Evolutionary conservation across 768 basidiomycete species (phyloP), one percentile per base, ranked within the genome.

Genomic region (Collybiopsis luxurians): DNA sequence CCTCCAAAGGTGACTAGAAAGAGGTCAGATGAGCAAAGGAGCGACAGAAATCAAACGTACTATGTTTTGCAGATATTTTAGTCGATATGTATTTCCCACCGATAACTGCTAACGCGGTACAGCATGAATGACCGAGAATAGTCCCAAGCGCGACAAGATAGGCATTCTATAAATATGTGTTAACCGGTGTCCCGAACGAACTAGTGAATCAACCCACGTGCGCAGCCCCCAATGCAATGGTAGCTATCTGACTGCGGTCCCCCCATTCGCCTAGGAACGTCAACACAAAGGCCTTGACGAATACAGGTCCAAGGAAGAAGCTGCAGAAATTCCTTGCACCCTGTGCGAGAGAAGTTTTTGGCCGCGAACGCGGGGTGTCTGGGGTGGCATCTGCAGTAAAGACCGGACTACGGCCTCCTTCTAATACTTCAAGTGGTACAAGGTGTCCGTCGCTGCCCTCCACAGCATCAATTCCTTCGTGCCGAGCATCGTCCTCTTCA

Each of bases 181-280:
- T n/a, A 38, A 27, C 5, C 23, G 17, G 21, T 21, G 27, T 6
- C 13, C 21, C 26, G 26, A 19, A 26, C 39, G 28, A 26, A 43
- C 21, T 26, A 46, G 28, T 34, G 47, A 51, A 36, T 40, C 38
- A 19, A 73, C 75, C 38, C 67, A 98, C 96, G 74, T 99, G 94
- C 21, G 95, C 92, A 23, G 95, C 95, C 2, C 91, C 96, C 52
- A 98, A 77, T 4, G 93, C 95, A 60, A 98, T 96, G 2, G 97
- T 98, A 1, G 97, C 90, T 64, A 98, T 93, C 74, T 99, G 96
- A 66, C 93, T 96, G 53, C 96, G 75, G 73, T 98, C 97, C 0
- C 97, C 96, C 97, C 97, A 98, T 73, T 99, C 97, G 10, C 95
- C 97, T n/a, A 99, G 78, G 73, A 98, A 98, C 0, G 96, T 98